phyloP scores from a whole-genome alignment of 2,329 filamentous ascomycete species.

The Cladosporium sp. region DNA sequence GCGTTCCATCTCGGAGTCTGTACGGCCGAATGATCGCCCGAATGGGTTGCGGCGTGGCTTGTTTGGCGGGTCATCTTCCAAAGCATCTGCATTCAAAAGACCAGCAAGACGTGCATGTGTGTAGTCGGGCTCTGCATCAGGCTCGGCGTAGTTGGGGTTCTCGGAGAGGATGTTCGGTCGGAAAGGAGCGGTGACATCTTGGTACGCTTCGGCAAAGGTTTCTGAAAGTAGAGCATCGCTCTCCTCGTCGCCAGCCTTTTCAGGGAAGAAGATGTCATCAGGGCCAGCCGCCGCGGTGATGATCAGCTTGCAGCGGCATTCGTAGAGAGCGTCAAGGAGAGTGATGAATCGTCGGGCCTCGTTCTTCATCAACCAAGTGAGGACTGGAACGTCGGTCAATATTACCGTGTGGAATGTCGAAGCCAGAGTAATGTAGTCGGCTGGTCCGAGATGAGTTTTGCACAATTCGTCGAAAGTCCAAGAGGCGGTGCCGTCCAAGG shows the following conservation, averaged over 20 bases:
- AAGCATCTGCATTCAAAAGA: conserved; percentile 45
- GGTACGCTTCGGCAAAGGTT: conserved; percentile 72
- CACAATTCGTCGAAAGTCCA: conserved; percentile 73
- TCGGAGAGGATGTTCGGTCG: conserved; percentile 76
- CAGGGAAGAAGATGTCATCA: conserved; percentile 77
- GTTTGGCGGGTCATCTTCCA: conserved; percentile 55
- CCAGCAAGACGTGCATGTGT: conserved; percentile 41
- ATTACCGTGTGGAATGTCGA: conserved; percentile 79
- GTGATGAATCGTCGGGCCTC: conserved; percentile 81
- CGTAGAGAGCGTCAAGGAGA: conserved; percentile 76
- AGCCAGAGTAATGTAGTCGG: conserved; percentile 80
- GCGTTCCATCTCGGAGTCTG: conserved; percentile 38
- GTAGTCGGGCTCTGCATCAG: conserved; percentile 38
- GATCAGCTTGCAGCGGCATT: conserved; percentile 75
- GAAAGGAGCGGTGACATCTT: conserved; percentile 75
- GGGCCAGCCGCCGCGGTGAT: conserved; percentile 68
- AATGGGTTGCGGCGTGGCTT: conserved; percentile 37
- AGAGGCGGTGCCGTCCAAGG: conserved; percentile 59
- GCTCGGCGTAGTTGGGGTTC: conserved; percentile 41
- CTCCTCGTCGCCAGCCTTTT: conserved; percentile 39
- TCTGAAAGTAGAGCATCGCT: conserved; percentile 64
- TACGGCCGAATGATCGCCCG: conserved; percentile 36
- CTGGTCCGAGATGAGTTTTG: conserved; percentile 66
- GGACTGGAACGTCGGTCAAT: conserved; percentile 67
- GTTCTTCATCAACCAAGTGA: conserved; percentile 72